A percentile compares a stretch with the other conserved stretches of the same genome.
phyloP scores from a whole-genome alignment of 768 basidiomycete species.

The Dioszegia crocea region DNA sequence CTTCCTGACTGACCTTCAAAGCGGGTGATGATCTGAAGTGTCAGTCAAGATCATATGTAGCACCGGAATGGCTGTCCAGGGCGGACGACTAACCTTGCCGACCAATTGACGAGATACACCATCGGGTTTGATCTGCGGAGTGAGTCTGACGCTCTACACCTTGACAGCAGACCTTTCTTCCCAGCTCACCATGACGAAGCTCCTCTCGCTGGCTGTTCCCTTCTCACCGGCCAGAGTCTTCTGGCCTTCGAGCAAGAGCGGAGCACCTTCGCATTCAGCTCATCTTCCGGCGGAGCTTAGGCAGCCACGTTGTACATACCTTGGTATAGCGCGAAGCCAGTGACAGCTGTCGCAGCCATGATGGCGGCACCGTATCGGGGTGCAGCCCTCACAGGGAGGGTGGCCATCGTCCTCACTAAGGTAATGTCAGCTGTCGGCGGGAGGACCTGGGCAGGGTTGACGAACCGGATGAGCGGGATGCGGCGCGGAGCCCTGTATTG shows the following conservation, averaged over 20 bases:
- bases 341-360: constrained; percentile 26
- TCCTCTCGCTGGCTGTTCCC: constrained; percentile 37
- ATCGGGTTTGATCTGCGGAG: constrained; percentile 41
- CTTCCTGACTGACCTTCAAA: constrained; percentile 29
- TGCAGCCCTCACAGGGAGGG: constrained; percentile 25
- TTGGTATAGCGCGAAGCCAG: constrained; percentile 33
- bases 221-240: constrained; percentile 46
- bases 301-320: constrained; percentile 13
- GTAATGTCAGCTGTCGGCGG: background rate
- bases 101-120: constrained; percentile 44
- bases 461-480: constrained; percentile 39
- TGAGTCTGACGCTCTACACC: background rate
- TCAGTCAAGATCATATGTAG: background rate
- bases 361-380: constrained; percentile 21
- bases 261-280: constrained; percentile 6
- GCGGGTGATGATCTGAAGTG: constrained; percentile 34
- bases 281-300: background rate
- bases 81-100: constrained; percentile 33
- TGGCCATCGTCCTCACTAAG: constrained; percentile 37
- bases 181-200: constrained; percentile 42
- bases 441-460: background rate
- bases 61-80: too few relatives aligned
- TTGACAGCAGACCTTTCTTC: too few relatives aligned
- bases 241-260: constrained; percentile 30
- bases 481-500: constrained; percentile 32